Evolutionary conservation across 768 basidiomycete species (phyloP).

Genomic region (Pulveroboletus sp.): DNA sequence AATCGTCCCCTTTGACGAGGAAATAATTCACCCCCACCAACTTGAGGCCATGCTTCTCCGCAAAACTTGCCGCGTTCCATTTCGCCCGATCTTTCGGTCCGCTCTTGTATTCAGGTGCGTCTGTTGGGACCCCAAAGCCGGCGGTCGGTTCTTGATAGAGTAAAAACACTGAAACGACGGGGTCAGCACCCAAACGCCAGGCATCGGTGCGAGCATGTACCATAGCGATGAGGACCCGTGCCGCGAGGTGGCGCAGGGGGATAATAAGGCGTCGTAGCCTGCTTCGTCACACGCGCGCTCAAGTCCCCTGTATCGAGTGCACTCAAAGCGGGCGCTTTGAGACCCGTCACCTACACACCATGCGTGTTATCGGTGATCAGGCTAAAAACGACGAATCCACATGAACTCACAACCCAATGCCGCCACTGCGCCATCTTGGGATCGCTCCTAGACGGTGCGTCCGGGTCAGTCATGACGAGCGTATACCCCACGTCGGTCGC

Average conservation of each 20-base stretch:
- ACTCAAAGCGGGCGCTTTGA: slow-evolving; percentile 34
- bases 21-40: slow-evolving; percentile 62
- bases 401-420: slow-evolving; percentile 55
- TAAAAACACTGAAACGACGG: slow-evolving; percentile 42
- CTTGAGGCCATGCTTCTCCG: slow-evolving; percentile 46
- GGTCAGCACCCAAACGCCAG: background rate
- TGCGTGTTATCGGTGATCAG: background rate
- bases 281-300: slow-evolving; percentile 40
- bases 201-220: slow-evolving; percentile 29
- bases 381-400: too few species aligned
- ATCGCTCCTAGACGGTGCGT: slow-evolving; percentile 50
- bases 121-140: slow-evolving; percentile 39
- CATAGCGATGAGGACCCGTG: slow-evolving; percentile 56
- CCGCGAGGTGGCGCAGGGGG: slow-evolving; percentile 55
- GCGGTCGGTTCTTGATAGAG: slow-evolving; percentile 56
- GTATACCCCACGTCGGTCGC: slow-evolving; percentile 42
- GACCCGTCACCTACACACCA: slow-evolving; percentile 33
- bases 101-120: slow-evolving; percentile 45
- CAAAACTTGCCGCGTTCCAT: slow-evolving; percentile 59
- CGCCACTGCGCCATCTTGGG: slow-evolving; percentile 52
- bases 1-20: slow-evolving; percentile 33
- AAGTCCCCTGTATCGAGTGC: slow-evolving; percentile 32
- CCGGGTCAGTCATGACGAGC: slow-evolving; percentile 57
- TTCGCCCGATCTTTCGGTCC: slow-evolving; percentile 44
- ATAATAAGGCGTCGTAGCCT: slow-evolving; percentile 53